These are phyloP conservation scores for Pythium phragmitis DNA, from an alignment of 352 stramenopile species.

Conservation along the genomic window DNA sequence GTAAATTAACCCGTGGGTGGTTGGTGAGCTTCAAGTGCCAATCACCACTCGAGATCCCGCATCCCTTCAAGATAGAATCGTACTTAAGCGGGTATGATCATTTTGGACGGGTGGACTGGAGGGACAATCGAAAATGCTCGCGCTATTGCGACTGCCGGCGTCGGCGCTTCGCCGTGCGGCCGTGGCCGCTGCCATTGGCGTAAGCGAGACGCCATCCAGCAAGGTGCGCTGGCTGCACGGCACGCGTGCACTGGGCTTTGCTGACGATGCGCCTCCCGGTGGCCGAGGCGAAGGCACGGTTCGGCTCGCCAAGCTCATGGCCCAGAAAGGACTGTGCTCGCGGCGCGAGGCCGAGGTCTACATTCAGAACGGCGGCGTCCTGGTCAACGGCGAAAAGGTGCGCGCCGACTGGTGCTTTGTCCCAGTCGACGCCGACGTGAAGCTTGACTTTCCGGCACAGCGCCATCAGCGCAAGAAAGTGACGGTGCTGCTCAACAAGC, in stretches of 20 bases:
- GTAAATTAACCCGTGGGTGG: too few species aligned
- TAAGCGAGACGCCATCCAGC: too few species aligned
- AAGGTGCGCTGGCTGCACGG: conserved; percentile 3
- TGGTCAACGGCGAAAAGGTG: conserved; percentile 69
- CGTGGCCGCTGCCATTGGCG: background rate
- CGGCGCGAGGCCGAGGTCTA: conserved; percentile 79
- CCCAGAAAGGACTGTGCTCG: conserved; percentile 72
- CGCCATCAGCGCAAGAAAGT: conserved; percentile 76
- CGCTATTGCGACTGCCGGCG: background rate
- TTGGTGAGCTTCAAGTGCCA: too few species aligned
- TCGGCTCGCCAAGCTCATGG: conserved; percentile 81
- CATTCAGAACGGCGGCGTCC: conserved; percentile 70
- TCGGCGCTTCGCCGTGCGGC: background rate
- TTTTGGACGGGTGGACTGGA: conserved; percentile 1
- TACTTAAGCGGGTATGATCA: conserved; percentile 11
- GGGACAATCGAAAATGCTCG: background rate
- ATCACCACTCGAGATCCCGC: background rate
- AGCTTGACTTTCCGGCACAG: conserved; percentile 61
- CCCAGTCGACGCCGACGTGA: conserved; percentile 49
- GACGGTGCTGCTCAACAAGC: conserved; percentile 83
- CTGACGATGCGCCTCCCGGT: background rate
- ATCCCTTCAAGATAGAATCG: conserved; percentile 14
- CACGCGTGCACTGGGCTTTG: background rate
- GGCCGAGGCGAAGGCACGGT: conserved; percentile 31
- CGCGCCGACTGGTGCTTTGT: conserved; percentile 76